phyloP scores from a whole-genome alignment of 2,329 filamentous ascomycete genomes.

The Claviceps lovelessii region DNA sequence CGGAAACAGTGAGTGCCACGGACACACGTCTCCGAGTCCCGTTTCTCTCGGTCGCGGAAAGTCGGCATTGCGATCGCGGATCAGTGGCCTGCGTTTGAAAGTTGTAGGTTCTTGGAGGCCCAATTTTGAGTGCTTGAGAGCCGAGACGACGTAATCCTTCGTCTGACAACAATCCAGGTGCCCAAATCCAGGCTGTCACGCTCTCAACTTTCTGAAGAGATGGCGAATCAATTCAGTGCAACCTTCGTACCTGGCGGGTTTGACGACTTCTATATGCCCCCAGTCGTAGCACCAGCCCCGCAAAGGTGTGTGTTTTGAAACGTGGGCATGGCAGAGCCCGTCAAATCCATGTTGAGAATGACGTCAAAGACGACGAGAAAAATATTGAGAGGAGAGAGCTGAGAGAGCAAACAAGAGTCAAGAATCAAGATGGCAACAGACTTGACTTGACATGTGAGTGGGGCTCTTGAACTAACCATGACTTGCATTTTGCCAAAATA shows the following conservation, averaged over 20 bases:
- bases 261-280: conserved; percentile 48
- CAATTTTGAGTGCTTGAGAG: not conserved
- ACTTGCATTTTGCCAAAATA: conserved; percentile 14
- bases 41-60: not conserved
- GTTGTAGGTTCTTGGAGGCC: not conserved
- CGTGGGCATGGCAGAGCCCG: not conserved
- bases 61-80: not conserved
- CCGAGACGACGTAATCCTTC: not conserved
- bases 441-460: conserved; percentile 8
- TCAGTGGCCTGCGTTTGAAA: not conserved
- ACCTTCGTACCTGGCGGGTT: conserved; percentile 44
- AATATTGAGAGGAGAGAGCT: too few relatives aligned
- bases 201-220: conserved; percentile 10
- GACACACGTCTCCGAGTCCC: not conserved
- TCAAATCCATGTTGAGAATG: not conserved
- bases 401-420: not conserved
- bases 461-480: conserved; percentile 22
- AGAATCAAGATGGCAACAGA: not conserved
- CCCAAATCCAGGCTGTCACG: conserved; percentile 4
- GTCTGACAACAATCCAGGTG: not conserved
- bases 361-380: not conserved
- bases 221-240: conserved; percentile 29
- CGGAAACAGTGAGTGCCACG: too few relatives aligned
- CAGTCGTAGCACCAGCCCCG: conserved; percentile 42
- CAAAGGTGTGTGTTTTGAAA: conserved; percentile 34